phyloP scores from a whole-genome alignment of 176 grass and related monocot genomes.

The Cenchrus americanus region DNA sequence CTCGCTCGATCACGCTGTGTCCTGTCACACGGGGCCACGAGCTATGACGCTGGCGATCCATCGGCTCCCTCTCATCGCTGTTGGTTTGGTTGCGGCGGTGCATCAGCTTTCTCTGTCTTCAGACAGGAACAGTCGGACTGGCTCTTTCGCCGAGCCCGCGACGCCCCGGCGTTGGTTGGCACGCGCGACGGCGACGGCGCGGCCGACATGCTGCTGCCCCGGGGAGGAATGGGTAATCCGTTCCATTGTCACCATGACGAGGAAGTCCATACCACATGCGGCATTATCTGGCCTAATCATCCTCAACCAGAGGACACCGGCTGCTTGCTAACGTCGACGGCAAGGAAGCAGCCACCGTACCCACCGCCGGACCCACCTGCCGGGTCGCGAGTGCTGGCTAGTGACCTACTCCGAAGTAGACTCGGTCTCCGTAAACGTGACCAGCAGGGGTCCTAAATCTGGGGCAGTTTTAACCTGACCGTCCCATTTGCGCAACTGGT shows the following conservation, averaged over 20 bases:
- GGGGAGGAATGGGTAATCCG: not conserved
- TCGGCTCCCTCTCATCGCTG: no score
- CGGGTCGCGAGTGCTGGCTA: not conserved
- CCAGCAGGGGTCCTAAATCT: no score
- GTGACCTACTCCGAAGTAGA: not conserved
- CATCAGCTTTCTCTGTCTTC: not conserved
- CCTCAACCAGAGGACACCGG: not conserved
- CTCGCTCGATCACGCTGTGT: not conserved
- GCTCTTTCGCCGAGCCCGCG: not conserved
- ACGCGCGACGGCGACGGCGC: constrained; percentile 1
- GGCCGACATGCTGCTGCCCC: constrained; percentile 22
- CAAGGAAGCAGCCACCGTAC: constrained; percentile 7
- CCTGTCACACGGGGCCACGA: no score
- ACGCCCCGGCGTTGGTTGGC: not conserved
- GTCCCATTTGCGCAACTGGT: no score
- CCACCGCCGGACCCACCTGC: not conserved
- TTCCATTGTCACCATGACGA: not conserved
- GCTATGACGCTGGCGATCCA: no score
- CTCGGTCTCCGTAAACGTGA: not conserved
- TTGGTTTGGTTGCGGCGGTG: no score
- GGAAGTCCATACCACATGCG: constrained; percentile 20
- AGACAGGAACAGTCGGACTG: no score
- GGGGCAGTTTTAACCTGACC: no score
- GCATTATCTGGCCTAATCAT: not conserved
- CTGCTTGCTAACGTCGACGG: not conserved